These are phyloP conservation scores for Sphaerostilbella broomeana DNA, from an alignment of 2,329 filamentous ascomycete species.

Conservation along the genomic window DNA sequence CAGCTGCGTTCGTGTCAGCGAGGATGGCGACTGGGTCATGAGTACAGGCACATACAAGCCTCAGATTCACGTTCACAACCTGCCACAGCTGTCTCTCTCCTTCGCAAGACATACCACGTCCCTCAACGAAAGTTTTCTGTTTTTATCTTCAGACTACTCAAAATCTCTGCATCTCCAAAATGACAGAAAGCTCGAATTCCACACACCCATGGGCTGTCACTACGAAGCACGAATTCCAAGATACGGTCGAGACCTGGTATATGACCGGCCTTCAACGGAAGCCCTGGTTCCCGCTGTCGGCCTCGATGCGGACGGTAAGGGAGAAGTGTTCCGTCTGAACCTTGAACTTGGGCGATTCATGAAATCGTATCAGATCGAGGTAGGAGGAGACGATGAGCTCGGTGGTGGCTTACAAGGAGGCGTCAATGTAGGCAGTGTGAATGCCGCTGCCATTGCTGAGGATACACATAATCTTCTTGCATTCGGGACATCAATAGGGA, in stretches of 20 bases:
- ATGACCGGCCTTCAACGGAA: constrained; percentile 76
- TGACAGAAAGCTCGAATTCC: constrained; percentile 87
- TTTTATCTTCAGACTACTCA: constrained; percentile 85
- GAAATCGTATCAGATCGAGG: constrained; percentile 86
- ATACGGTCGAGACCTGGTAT: constrained; percentile 85
- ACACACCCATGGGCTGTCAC: constrained; percentile 81
- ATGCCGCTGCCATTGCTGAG: constrained; percentile 80
- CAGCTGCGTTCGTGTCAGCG: constrained; percentile 79
- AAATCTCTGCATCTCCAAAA: constrained; percentile 92
- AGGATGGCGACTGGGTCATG: constrained; percentile 97
- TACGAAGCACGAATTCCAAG: constrained; percentile 84
- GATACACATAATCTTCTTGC: constrained; percentile 83
- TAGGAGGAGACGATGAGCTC: constrained; percentile 75
- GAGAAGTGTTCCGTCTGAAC: constrained; percentile 90
- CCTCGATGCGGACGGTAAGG: constrained; percentile 74
- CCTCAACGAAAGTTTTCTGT: constrained; percentile 82
- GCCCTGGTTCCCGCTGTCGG: constrained; percentile 83
- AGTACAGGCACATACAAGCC: constrained; percentile 71
- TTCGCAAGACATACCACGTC: constrained; percentile 87
- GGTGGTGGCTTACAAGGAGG: constrained; percentile 79
- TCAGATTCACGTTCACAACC: constrained; percentile 84
- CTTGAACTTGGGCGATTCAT: constrained; percentile 89
- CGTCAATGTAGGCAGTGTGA: constrained; percentile 78
- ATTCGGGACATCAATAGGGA: constrained; percentile 92
- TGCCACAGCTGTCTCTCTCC: constrained; percentile 88